Evolutionary conservation across 176 grass and related monocot species (phyloP).

Genomic region (Hsuehochloa calcarea): DNA sequence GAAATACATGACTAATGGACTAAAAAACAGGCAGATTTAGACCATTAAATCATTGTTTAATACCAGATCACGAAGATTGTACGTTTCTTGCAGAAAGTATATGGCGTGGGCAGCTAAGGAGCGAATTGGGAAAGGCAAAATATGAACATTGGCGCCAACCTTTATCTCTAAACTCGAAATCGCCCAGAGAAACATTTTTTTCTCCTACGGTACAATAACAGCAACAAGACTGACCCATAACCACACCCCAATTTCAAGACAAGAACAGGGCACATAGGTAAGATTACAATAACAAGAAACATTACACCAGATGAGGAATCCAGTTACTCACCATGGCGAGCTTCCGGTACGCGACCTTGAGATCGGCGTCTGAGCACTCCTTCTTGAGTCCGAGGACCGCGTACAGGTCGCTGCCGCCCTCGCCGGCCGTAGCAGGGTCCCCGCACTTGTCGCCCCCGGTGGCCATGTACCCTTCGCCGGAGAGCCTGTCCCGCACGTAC

Average conservation of each 20-base stretch:
- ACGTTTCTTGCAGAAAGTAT: not conserved
- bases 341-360: slow-evolving; percentile 78
- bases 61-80: not conserved
- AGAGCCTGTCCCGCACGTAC: not conserved
- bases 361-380: slow-evolving; percentile 79
- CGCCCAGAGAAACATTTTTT: not conserved
- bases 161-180: not conserved
- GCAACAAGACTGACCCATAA: not conserved
- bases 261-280: not conserved
- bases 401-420: slow-evolving; percentile 56
- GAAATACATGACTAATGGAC: not conserved
- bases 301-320: not conserved
- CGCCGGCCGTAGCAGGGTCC: not conserved
- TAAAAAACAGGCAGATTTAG: not conserved
- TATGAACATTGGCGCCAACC: slow-evolving; percentile 38
- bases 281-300: not conserved
- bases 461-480: slow-evolving; percentile 42
- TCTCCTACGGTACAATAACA: not conserved
- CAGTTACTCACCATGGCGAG: slow-evolving; percentile 73
- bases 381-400: slow-evolving; percentile 74
- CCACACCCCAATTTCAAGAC: not conserved
- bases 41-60: not conserved
- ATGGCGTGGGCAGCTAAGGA: not conserved
- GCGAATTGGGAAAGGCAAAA: not conserved
- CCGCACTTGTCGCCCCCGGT: slow-evolving; percentile 35